A percentile compares a stretch with the other conserved stretches of the same genome.
These are phyloP conservation scores for Crucibulum cyathiforme DNA, from an alignment of 1,284 basidiomycete species.

Conservation along the genomic window DNA sequence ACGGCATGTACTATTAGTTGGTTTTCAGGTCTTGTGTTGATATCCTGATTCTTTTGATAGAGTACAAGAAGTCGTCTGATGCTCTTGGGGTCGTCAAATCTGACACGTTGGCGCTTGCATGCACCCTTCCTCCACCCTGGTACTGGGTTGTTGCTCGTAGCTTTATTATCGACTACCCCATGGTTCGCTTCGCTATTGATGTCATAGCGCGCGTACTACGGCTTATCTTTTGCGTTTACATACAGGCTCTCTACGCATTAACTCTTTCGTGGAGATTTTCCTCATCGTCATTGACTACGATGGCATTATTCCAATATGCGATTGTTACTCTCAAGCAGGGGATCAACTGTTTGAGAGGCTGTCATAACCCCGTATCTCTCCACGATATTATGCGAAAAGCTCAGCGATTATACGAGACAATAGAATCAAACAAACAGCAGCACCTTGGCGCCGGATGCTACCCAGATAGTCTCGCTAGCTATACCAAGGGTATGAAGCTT, in stretches of 20 bases:
- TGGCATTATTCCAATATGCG: slow-evolving; percentile 33
- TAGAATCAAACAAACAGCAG: slow-evolving; percentile 8
- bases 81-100: slow-evolving; percentile 35
- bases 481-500: slow-evolving; percentile 9
- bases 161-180: slow-evolving; percentile 30
- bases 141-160: slow-evolving; percentile 38
- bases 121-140: slow-evolving; percentile 32
- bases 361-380: slow-evolving; percentile 15
- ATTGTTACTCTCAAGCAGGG: slow-evolving; percentile 22
- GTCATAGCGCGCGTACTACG: neutral
- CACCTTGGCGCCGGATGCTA: neutral
- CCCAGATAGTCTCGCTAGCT: neutral
- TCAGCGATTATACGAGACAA: slow-evolving; percentile 22
- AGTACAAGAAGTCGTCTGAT: slow-evolving; percentile 40
- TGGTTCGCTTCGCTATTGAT: slow-evolving; percentile 20
- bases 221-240: neutral
- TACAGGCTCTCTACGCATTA: slow-evolving; percentile 29
- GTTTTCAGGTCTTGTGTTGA: neutral
- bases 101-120: slow-evolving; percentile 35
- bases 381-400: slow-evolving; percentile 17
- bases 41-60: slow-evolving; percentile 12
- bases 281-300: slow-evolving; percentile 17
- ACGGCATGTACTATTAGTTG: slow-evolving; percentile 29
- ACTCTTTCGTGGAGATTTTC: slow-evolving; percentile 28
- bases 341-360: slow-evolving; percentile 20